Evolutionary conservation across 768 basidiomycete genomes (phyloP).

Genomic region (Gymnopilus dilepis): DNA sequence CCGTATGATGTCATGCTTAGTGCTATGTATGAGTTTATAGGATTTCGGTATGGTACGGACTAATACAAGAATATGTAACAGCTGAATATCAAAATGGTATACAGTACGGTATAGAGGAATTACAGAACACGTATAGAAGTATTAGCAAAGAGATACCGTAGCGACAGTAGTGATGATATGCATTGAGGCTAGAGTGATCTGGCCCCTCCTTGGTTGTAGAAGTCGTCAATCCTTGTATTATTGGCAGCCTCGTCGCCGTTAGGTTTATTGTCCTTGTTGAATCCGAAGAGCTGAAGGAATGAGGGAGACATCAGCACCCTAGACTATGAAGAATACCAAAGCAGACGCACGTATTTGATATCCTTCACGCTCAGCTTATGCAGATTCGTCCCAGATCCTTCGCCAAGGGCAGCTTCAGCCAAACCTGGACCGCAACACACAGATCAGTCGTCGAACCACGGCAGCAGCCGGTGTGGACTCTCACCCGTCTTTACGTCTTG

Average conservation of each 20-base stretch:
- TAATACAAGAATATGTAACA: no score
- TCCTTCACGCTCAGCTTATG: conserved; percentile 73
- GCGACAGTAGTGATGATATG: no score
- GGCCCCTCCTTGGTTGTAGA: not conserved
- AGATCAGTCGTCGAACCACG: not conserved
- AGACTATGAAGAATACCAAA: not conserved
- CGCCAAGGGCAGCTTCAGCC: conserved; percentile 72
- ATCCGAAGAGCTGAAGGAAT: conserved; percentile 20
- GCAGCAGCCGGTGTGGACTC: conserved; percentile 14
- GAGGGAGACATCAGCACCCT: not conserved
- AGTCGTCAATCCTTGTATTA: not conserved
- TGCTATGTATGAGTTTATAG: no score
- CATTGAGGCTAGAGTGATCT: no score
- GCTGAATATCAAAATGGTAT: no score
- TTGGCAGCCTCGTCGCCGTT: not conserved
- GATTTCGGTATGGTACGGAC: no score
- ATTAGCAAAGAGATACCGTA: no score
- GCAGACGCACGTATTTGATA: conserved; percentile 57
- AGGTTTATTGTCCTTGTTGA: conserved; percentile 15
- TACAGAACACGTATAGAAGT: no score
- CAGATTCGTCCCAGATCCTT: conserved; percentile 64
- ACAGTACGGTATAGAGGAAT: no score
- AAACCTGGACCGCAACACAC: conserved; percentile 42
- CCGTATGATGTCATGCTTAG: no score
- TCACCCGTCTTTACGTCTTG: conserved; percentile 69